Base-by-base conservation (phyloP, 768 basidiomycete species). In the Trametopsis cervina region DNA sequence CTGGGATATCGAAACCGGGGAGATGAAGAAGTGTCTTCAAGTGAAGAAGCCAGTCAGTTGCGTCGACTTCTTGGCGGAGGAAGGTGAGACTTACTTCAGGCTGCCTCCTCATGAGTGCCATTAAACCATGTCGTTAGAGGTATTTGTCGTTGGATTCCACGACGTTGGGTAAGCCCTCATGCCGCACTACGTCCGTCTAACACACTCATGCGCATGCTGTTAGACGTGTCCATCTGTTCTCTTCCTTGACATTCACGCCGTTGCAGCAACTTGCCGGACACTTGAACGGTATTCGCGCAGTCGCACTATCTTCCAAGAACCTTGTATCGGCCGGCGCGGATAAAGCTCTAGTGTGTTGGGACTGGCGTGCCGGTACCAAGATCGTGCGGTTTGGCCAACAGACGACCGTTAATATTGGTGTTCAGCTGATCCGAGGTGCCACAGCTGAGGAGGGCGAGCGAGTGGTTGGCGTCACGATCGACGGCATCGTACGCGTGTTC, bases 41-140 rank as follows among this genome's bases (percentile, higher is more conserved):
- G 89, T 90, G 10, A 92, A 91, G 70, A 93, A 91, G 57, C 85
- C 90, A 1, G 89, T 94, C 26, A 89, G 89, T 52, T 91, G 92
- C 64, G 80, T 94, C 36, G 89, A 93, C 60, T 93, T 87, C 63
- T 67, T 89, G 53, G 77, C 80, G 1, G 85, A 89, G 45, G 87
- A 90, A 66, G 85, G 85, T 83, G 35, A 0, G 71, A 63, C 25
- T 35, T 21, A 42, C n/a, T n/a, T n/a, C n/a, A n/a, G n/a, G n/a
- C n/a, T 1, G 15, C 21, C 40, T 50, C 15, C 2, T 13, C 26
- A 7, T n/a, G 17, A 36, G 17, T 2, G 17, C n/a, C 21, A 6
- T n/a, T 44, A 56, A 25, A 40, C 26, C 7, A 11, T n/a, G 35
- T 40, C 40, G 15, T 11, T 51, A 88, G 84, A 89, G 76, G 87